phyloP scores from a whole-genome alignment of 495 filamentous ascomycete species.

The Durotheca rogersii region DNA sequence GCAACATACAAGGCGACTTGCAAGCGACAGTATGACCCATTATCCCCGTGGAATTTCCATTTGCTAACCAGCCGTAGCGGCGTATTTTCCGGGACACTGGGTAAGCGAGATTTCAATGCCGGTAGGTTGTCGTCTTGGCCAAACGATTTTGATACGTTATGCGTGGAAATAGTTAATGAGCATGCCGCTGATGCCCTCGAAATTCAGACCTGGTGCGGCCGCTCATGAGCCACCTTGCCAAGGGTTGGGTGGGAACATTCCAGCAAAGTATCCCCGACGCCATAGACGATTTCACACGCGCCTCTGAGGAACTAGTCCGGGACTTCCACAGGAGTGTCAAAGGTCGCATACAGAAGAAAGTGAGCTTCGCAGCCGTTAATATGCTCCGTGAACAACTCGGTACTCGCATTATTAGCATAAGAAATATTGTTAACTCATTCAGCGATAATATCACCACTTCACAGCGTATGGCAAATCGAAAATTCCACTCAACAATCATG shows the following conservation, averaged over 20 bases:
- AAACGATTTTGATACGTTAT: background rate
- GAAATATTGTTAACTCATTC: constrained; percentile 31
- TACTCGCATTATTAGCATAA: background rate
- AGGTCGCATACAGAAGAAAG: constrained; percentile 16
- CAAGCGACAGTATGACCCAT: constrained; percentile 45
- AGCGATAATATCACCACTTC: constrained; percentile 37
- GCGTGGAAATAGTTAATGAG: constrained; percentile 27
- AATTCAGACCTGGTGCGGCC: constrained; percentile 44
- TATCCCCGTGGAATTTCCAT: constrained; percentile 17
- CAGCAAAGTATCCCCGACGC: constrained; percentile 10
- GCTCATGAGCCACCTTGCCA: constrained; percentile 49
- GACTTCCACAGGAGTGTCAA: constrained; percentile 39
- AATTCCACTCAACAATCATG: constrained; percentile 51
- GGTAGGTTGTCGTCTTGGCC: constrained; percentile 34
- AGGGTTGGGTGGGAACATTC: constrained; percentile 56
- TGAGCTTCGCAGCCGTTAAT: constrained; percentile 36
- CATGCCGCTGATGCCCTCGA: too few species aligned
- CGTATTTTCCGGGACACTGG: constrained; percentile 31
- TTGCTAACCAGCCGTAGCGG: constrained; percentile 26
- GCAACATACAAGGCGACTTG: constrained; percentile 59
- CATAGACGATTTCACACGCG: constrained; percentile 5
- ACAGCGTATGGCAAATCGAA: constrained; percentile 56
- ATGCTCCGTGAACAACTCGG: constrained; percentile 42
- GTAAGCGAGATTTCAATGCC: constrained; percentile 48
- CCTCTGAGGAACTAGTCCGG: constrained; percentile 13